phyloP scores from a whole-genome alignment of 768 basidiomycete genomes.

The Rossbeevera mucosa region DNA sequence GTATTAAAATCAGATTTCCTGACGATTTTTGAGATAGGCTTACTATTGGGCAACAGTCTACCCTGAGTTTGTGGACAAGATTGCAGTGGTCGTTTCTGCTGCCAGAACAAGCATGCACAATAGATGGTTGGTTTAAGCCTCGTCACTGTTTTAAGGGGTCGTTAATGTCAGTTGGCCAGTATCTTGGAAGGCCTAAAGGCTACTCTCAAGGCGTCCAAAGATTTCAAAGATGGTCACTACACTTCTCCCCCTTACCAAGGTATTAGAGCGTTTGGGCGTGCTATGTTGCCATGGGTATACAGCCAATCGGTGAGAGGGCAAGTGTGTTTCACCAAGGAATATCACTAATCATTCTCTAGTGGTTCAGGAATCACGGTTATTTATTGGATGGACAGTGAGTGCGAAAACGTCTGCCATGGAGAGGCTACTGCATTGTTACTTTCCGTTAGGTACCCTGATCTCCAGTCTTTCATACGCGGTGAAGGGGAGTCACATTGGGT shows the following conservation, averaged over 20 bases:
- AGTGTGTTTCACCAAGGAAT: constrained; percentile 75
- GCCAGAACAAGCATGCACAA: constrained; percentile 53
- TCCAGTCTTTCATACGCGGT: constrained; percentile 45
- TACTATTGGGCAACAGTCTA: constrained; percentile 54
- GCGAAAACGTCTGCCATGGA: background rate
- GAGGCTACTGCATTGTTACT: background rate
- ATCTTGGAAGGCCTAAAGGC: constrained; percentile 56
- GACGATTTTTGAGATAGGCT: constrained; percentile 29
- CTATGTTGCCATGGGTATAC: constrained; percentile 51
- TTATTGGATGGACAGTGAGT: constrained; percentile 38
- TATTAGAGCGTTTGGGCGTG: constrained; percentile 52
- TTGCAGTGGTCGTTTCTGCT: constrained; percentile 42
- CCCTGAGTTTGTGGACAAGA: constrained; percentile 51
- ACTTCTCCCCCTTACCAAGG: constrained; percentile 42
- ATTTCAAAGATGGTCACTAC: constrained; percentile 52
- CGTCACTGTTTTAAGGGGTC: background rate
- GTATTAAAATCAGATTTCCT: background rate
- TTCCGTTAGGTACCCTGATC: constrained; percentile 38
- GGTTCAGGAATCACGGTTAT: constrained; percentile 47
- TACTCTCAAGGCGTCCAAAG: constrained; percentile 47
- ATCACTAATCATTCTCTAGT: constrained; percentile 30
- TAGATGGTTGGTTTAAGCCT: constrained; percentile 38
- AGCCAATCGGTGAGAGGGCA: constrained; percentile 55
- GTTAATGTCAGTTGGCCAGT: constrained; percentile 24
- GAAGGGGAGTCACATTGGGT: constrained; percentile 46